Conservation (phyloP, 2,329 filamentous ascomycete genomes). For the Magnaporthiopsis poae region DNA sequence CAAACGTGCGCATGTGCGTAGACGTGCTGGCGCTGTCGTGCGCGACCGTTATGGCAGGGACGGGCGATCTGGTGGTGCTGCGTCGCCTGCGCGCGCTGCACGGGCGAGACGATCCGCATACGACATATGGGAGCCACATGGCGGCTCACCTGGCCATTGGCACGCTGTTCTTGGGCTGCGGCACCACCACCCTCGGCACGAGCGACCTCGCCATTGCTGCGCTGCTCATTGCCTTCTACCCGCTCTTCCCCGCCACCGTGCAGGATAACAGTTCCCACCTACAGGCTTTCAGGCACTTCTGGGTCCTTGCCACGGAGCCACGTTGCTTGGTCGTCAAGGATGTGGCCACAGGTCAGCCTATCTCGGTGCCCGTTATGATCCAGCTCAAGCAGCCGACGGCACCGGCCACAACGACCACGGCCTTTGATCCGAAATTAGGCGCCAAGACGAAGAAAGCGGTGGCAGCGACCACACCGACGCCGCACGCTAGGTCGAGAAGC, state of each 20-base stretch:
- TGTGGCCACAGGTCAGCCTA: conserved; percentile 69
- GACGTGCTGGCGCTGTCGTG: conserved; percentile 74
- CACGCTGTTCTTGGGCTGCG: conserved; percentile 80
- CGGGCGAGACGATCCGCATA: conserved; percentile 72
- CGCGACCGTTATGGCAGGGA: conserved; percentile 89
- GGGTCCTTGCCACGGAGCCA: conserved; percentile 85
- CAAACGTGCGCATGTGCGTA: conserved; percentile 81
- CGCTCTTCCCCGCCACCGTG: conserved; percentile 77
- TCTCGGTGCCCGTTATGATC: conserved; percentile 63
- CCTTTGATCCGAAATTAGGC: conserved; percentile 26
- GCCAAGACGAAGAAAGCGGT: conserved; percentile 22
- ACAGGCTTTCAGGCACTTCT: conserved; percentile 93
- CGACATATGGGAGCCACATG: conserved; percentile 85
- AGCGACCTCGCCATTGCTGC: conserved; percentile 78
- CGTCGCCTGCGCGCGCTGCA: conserved; percentile 79
- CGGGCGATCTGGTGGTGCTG: conserved; percentile 77
- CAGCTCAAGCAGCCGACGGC: conserved; percentile 33
- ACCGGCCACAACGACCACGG: conserved; percentile 22
- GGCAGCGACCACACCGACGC: conserved; percentile 2
- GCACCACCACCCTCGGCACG: conserved; percentile 83
- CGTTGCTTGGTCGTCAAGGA: conserved; percentile 84
- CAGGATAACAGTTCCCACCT: conserved; percentile 91
- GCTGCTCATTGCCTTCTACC: conserved; percentile 85
- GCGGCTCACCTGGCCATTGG: conserved; percentile 88
- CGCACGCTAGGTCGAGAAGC: conserved; percentile 1